Evolutionary conservation across 495 filamentous ascomycete species (phyloP), one percentile per base, ranked within the genome.

Genomic region (Lepraria neglecta): DNA sequence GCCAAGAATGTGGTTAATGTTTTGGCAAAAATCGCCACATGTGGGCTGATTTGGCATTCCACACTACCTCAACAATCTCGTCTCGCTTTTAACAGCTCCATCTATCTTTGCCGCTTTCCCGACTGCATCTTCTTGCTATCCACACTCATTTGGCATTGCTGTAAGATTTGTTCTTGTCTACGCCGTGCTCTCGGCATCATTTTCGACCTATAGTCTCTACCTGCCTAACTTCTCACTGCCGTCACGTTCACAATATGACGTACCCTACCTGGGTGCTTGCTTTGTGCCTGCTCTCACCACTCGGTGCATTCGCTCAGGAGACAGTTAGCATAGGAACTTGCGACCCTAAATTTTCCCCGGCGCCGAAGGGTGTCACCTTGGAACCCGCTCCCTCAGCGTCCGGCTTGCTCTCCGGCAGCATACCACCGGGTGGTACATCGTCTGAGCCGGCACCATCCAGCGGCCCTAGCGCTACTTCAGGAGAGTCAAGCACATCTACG

Each of bases 31-130:
- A 38, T 35, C 31, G n/a, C 51, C 51, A 53, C 31, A 33, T 33
- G n/a, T 11, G 51, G 28, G 31, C 51, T 53, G 30, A 33, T 19
- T 54, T 54, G 31, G 35, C 51, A 54, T 54, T 54, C 51, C 51
- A 33, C 51, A 35, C 19, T 33, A n/a, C n/a, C 35, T 12, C 19
- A 12, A 19, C 30, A 33, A 54, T 54, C 31, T 54, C 31, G 17
- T 35, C 9, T n/a, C 21, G 30, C 51, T 53, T 19, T n/a, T 54
- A 54, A 4, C 4, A 54, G 31, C 15, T 35, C 30, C 19, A 17
- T 31, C 50, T 33, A 53, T 19, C 31, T 54, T 38, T 11, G 21
- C 35, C 12, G n/a, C 31, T 38, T 35, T 19, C 17, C 31, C 17
- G 5, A 7, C 19, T 19, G 6, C 6, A 54, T 10, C 31, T n/a